These are phyloP conservation scores for Aspergillus chevalieri DNA, from an alignment of 2,329 filamentous ascomycete genomes.

Conservation along the genomic window DNA sequence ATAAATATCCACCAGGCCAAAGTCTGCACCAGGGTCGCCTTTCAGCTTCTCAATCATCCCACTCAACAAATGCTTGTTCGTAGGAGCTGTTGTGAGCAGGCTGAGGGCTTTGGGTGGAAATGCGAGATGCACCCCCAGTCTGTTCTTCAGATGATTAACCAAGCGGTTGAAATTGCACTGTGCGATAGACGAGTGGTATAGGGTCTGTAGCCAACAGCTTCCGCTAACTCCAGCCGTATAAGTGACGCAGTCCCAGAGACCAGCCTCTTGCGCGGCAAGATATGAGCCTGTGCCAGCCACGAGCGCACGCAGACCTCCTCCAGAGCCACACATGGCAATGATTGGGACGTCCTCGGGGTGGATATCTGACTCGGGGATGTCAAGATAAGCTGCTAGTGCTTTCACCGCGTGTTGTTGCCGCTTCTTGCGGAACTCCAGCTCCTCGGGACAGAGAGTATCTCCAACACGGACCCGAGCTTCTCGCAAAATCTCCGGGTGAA, in stretches of 20 bases:
- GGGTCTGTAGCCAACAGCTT: constrained; percentile 86
- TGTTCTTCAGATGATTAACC: constrained; percentile 77
- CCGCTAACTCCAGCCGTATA: constrained; percentile 95
- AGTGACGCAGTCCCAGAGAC: constrained; percentile 86
- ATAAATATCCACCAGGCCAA: constrained; percentile 90
- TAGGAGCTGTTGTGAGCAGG: constrained; percentile 78
- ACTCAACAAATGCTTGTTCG: constrained; percentile 83
- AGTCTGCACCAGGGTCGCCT: constrained; percentile 70
- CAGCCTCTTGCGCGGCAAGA: constrained; percentile 74
- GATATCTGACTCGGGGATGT: constrained; percentile 70
- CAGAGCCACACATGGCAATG: constrained; percentile 91
- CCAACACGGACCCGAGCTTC: constrained; percentile 79
- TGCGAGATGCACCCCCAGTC: constrained; percentile 82
- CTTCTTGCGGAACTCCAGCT: constrained; percentile 65
- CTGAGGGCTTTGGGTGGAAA: constrained; percentile 80
- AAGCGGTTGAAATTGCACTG: constrained; percentile 61
- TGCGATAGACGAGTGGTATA: constrained; percentile 77
- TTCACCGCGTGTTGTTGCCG: constrained; percentile 63
- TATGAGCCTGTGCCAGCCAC: constrained; percentile 87
- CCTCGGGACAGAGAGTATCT: constrained; percentile 72
- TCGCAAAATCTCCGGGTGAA: constrained; percentile 82
- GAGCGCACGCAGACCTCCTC: constrained; percentile 81
- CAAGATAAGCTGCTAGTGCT: constrained; percentile 76
- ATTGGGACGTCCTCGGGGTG: constrained; percentile 87
- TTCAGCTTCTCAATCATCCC: constrained; percentile 88